Percentiles rank a stretch among this genome's conserved stretches.
phyloP scores from a whole-genome alignment of 2,329 filamentous ascomycete genomes.

The Cladosporium sphaerospermum region DNA sequence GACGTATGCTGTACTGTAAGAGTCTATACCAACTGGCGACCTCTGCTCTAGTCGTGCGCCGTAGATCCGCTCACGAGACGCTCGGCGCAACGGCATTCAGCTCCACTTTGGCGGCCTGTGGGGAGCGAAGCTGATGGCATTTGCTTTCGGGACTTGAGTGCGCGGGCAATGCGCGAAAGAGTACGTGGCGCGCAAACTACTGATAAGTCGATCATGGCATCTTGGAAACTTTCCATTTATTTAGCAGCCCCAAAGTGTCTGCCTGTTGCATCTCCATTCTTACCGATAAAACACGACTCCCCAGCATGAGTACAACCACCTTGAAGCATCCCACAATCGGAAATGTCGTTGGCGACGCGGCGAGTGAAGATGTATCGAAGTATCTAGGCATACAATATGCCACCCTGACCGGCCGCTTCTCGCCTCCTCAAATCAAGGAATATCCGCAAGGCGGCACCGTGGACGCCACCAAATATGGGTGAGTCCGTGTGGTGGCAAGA shows the following conservation, averaged over 20 bases:
- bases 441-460: slow-evolving; percentile 19
- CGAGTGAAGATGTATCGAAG: slow-evolving; percentile 24
- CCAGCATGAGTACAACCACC: not conserved
- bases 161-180: no score
- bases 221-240: not conserved
- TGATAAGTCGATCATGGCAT: not conserved
- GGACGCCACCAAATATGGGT: slow-evolving; percentile 35
- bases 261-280: not conserved
- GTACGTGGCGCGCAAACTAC: no score
- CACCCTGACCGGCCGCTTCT: slow-evolving; percentile 32
- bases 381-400: slow-evolving; percentile 37
- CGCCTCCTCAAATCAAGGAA: slow-evolving; percentile 27
- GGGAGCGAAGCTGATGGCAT: not conserved
- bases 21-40: no score
- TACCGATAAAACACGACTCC: not conserved
- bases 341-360: slow-evolving; percentile 19
- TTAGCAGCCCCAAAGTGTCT: not conserved
- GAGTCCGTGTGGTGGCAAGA: slow-evolving; percentile 1
- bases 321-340: slow-evolving; percentile 21
- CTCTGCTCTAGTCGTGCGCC: no score
- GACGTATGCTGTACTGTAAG: no score
- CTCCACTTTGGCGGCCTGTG: not conserved
- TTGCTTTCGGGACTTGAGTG: not conserved
- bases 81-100: not conserved
- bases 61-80: not conserved